These are phyloP conservation scores for Epichloe sibirici DNA, from an alignment of 2,329 filamentous ascomycete species.

Conservation along the genomic window DNA sequence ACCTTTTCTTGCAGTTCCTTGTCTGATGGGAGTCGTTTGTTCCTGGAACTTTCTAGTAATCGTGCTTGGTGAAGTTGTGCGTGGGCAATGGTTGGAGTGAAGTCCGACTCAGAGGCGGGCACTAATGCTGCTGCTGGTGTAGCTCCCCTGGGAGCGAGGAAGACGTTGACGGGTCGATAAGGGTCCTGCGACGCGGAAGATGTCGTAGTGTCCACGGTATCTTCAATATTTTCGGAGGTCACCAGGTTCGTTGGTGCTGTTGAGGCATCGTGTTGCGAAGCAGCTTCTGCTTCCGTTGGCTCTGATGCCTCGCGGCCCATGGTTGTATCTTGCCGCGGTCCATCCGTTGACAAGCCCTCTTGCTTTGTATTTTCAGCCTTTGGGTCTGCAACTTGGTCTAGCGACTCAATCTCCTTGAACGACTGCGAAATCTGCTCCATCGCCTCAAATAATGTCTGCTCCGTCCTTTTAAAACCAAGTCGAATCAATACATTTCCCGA, in stretches of 20 bases:
- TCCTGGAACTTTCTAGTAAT: constrained; percentile 49
- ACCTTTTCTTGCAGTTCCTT: constrained; percentile 64
- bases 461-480: constrained; percentile 63
- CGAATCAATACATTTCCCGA: constrained; percentile 70
- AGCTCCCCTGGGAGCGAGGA: constrained; percentile 59
- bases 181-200: constrained; percentile 16
- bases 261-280: constrained; percentile 4
- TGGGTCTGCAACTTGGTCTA: constrained; percentile 6
- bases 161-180: constrained; percentile 53
- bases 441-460: constrained; percentile 70
- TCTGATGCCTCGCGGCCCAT: constrained; percentile 12
- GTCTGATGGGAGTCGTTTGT: constrained; percentile 71
- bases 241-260: constrained; percentile 10
- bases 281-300: not conserved
- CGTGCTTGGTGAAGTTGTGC: constrained; percentile 62
- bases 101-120: constrained; percentile 60
- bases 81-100: constrained; percentile 61
- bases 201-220: not conserved
- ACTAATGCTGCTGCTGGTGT: constrained; percentile 64
- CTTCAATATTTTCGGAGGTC: constrained; percentile 1
- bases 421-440: constrained; percentile 70
- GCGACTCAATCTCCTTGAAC: constrained; percentile 41
- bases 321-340: constrained; percentile 10
- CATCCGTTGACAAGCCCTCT: not conserved
- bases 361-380: constrained; percentile 5